Evolutionary conservation across 768 basidiomycete genomes (phyloP).

Genomic region (Boletus huronensis): DNA sequence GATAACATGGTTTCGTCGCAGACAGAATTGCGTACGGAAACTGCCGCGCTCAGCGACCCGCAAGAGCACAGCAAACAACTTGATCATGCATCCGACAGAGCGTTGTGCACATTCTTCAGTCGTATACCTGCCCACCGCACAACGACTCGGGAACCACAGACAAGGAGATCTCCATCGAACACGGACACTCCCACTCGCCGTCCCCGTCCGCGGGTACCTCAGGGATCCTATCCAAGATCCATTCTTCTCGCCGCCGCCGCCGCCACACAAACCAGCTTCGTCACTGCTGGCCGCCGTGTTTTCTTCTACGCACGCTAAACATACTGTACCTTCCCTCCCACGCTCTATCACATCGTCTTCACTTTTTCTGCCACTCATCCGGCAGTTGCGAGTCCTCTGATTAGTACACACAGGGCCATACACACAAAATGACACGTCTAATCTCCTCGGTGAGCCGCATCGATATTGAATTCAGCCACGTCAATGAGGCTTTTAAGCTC

Average conservation of each 20-base stretch:
- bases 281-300: neutral
- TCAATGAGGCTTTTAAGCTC: slow-evolving; percentile 16
- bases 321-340: neutral
- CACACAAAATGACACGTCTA: neutral
- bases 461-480: neutral
- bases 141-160: neutral
- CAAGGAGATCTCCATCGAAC: neutral
- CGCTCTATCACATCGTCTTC: neutral
- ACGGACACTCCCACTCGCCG: neutral
- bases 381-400: neutral
- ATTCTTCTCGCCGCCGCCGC: neutral
- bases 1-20: slow-evolving; percentile 2
- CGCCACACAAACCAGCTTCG: neutral
- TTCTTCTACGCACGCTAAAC: neutral
- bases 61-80: neutral
- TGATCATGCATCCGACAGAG: too few species aligned
- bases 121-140: too few species aligned
- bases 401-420: neutral
- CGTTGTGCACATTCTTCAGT: neutral
- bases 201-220: neutral
- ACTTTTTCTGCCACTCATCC: neutral
- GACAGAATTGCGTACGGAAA: slow-evolving; percentile 12
- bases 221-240: neutral
- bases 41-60: slow-evolving; percentile 3
- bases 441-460: slow-evolving; percentile 7